Base-by-base conservation (phyloP, 148 eudicot species). In the Pouteria glomerata region DNA sequence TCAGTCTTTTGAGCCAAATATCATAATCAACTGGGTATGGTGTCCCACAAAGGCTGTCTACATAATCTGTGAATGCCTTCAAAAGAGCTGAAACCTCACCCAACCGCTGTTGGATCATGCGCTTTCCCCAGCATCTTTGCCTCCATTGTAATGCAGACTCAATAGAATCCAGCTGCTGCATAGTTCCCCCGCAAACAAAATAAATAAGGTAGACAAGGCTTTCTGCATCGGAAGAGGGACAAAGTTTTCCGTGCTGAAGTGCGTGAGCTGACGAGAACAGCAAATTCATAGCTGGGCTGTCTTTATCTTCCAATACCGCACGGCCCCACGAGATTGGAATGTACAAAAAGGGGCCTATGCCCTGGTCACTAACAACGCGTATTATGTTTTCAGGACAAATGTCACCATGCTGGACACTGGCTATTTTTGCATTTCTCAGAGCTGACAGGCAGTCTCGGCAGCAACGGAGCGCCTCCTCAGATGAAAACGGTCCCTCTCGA, bases 11-110 rank as follows among this genome's bases (percentile, higher is more conserved):
- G 29, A 88, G 65, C 97, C 97, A 91, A 26, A 85, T 82, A 71
- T 91, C 97, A n/a, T 86, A 85, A 66, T 91, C 97, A 18, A 91
- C 84, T 0, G 85, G 85, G 39, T 88, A 91, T 0, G 97, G 88
- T 18, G 97, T 91, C 65, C 97, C 93, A 70, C 89, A 85, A 6
- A 91, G 79, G 33, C 83, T 82, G 80, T 87, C 97, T 1, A 88
- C 85, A n/a, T 91, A 91, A 78, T 88, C 97, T 35, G 89, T 89
- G 69, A 91, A 88, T 12, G 97, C 97, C 83, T 91, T 91, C 55
- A 91, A 67, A 35, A 91, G 70, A 6, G 97, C 77, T 1, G 97
- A 91, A 39, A 91, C 83, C 63, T 88, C 89, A 21, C 97, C 89
- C 1, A 91, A 73, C 24, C 79, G 78, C 78, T 85, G 84, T 74